Base-by-base conservation (phyloP, 2,329 filamentous ascomycete species). In the Madurella fahalii region DNA sequence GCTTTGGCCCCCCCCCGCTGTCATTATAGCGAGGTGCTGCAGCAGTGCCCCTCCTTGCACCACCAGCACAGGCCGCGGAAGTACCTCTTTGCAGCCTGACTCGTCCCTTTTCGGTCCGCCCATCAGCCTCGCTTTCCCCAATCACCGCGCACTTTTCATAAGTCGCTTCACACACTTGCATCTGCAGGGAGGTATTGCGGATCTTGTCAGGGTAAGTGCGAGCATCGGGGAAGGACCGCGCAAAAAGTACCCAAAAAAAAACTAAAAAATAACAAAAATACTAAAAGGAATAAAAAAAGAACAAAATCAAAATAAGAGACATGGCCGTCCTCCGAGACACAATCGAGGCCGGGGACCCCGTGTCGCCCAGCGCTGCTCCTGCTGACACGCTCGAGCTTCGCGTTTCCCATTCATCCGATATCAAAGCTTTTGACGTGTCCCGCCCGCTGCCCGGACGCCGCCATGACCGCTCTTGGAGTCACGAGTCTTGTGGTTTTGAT, bases 251-350 rank as follows among this genome's bases (percentile, higher is more conserved):
- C n/a, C n/a, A n/a, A n/a, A 43, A 18, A 9, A 15, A 40, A 37
- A 30, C 7, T 4, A 4, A 25, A 4, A 25, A 4, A 25, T 25
- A 25, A 25, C 7, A 25, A 4, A 25, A 25, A 25, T 25, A 25
- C 7, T 25, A 25, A 25, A 25, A 25, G 3, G 18, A 32, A 46
- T 48, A 53, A 44, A 31, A 31, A 49, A 25, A 40, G 45, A 25
- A 40, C n/a, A n/a, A n/a, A n/a, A n/a, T n/a, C n/a, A n/a, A 9
- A 18, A 9, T 9, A 7, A 13, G n/a, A 20, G 43, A 11, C 2
- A 41, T 12, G 32, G n/a, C 30, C 15, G 47, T 32, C 45, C 40
- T 54, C 46, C 46, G 46, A 54, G 52, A 54, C 52, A 54, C 16
- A 5, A 5, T 46, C n/a, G 34, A 37, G 32, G 18, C 25, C 7